Conservation (phyloP, 73 alveolate genomes). For the Paramecium sonneborni region DNA sequence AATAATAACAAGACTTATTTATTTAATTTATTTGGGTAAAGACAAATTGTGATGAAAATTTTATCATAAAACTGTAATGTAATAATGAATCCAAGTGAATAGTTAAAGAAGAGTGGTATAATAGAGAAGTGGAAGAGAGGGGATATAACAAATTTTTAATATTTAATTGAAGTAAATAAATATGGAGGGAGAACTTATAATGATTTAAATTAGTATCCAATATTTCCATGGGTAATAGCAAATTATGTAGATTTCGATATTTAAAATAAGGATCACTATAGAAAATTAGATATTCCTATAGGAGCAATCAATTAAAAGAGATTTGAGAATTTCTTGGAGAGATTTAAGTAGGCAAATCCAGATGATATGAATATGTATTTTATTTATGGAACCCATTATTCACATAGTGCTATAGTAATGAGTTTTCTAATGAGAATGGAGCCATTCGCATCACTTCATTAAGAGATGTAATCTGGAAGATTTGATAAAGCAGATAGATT, state of each 20-base stretch:
- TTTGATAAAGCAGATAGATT: conserved; percentile 91
- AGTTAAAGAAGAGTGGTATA: conserved; percentile 80
- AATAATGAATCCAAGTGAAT: conserved; percentile 61
- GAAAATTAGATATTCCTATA: conserved; percentile 86
- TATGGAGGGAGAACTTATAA: conserved; percentile 78
- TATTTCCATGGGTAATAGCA: conserved; percentile 95
- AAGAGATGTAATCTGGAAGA: conserved; percentile 78
- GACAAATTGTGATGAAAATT: background rate
- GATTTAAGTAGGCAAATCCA: conserved; percentile 55
- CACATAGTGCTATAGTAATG: conserved; percentile 78
- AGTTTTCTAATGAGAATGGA: conserved; percentile 86
- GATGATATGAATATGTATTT: conserved; percentile 61
- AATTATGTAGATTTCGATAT: conserved; percentile 69
- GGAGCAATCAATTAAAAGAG: conserved; percentile 82
- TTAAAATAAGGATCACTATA: conserved; percentile 71
- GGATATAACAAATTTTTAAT: conserved; percentile 76
- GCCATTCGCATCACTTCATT: conserved; percentile 84
- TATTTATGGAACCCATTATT: conserved; percentile 95
- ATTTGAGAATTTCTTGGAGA: conserved; percentile 52
- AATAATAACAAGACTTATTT: conserved; percentile 56
- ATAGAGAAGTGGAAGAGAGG: conserved; percentile 85
- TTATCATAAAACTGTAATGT: background rate
- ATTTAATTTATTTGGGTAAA: conserved; percentile 56
- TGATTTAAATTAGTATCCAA: conserved; percentile 91
- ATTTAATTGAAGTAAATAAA: conserved; percentile 82